A percentile compares a stretch with the other conserved stretches of the same genome.
Evolutionary conservation across 2,329 filamentous ascomycete species (phyloP).

Genomic region (Pseudocercospora cruenta): DNA sequence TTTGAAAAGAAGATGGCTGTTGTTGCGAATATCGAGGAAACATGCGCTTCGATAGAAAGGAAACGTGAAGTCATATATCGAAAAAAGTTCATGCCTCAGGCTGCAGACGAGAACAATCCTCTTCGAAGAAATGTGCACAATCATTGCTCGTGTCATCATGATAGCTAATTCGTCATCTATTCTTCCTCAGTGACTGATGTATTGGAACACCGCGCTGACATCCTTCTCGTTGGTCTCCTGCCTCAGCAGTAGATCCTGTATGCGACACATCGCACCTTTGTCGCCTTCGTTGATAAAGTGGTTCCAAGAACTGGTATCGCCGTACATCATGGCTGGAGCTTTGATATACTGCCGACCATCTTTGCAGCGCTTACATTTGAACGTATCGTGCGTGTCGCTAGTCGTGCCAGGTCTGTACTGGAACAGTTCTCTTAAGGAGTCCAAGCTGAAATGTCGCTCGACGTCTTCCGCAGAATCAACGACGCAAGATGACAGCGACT

Average conservation of each 20-base stretch:
- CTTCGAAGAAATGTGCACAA: background rate
- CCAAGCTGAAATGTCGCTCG: slow-evolving; percentile 91
- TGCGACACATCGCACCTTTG: slow-evolving; percentile 66
- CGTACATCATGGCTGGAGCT: slow-evolving; percentile 92
- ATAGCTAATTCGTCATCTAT: background rate
- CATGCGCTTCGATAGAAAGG: too few species aligned
- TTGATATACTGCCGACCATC: slow-evolving; percentile 84
- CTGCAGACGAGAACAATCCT: background rate
- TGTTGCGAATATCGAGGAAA: background rate
- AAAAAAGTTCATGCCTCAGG: background rate
- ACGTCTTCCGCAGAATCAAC: slow-evolving; percentile 97
- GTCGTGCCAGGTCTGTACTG: slow-evolving; percentile 83
- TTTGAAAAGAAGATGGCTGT: too few species aligned
- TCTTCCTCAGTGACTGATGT: slow-evolving; percentile 77
- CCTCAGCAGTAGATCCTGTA: slow-evolving; percentile 87
- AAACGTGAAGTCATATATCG: background rate
- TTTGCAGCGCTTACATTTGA: slow-evolving; percentile 94
- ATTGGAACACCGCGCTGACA: slow-evolving; percentile 96
- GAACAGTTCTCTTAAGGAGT: slow-evolving; percentile 89
- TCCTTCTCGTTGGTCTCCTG: slow-evolving; percentile 79
- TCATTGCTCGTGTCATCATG: background rate
- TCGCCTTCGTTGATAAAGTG: slow-evolving; percentile 83
- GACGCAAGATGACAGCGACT: slow-evolving; percentile 92
- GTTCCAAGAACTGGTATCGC: slow-evolving; percentile 99
- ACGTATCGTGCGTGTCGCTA: slow-evolving; percentile 96